Base-by-base conservation (phyloP, 2,329 filamentous ascomycete genomes). In the Botrytis galanthina region DNA sequence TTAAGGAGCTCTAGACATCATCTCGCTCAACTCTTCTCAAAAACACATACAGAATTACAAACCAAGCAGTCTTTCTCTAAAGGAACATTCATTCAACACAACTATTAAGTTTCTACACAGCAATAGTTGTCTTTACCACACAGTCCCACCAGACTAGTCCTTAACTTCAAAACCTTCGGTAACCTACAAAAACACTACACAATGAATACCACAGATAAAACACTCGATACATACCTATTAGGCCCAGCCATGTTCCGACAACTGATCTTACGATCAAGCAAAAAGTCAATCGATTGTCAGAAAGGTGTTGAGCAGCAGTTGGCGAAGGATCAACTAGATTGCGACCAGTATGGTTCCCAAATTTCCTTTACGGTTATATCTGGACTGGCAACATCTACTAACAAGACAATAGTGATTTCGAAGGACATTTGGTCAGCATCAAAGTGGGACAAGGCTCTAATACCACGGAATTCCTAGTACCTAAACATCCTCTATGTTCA, bases 171-270 rank as follows among this genome's bases (percentile, higher is more conserved):
- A 4, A 0, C 32, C 3, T 29, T 57, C 14, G 5, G 4, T 1
- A 57, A 6, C 1, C 7, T 14, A 8, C n/a, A 3, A 29, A 1
- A 57, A 29, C 6, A 5, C 3, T 29, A 7, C 1, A 57, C n/a
- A 8, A 57, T 57, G n/a, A 7, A 57, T 18, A 29, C 14, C 9
- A 1, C n/a, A 16, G 16, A 29, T n/a, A 51, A 12, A n/a, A 2
- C 22, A 22, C 20, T 1, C 1, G 0, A 16, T 14, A 0, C 10
- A 51, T 26, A 2, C 5, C 5, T 57, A 9, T 6, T 18, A 57
- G 51, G 51, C 2, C 51, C 51, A 32, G 14, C 51, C 5, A 57
- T 57, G 14, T 57, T 32, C 26, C n/a, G n/a, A 7, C n/a, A 32
- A 12, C 14, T 16, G 12, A 1, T 57, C 26, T 4, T 57, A 18